Evolutionary conservation across 768 basidiomycete genomes (phyloP), one percentile per base, ranked within the genome.

Genomic region (Mycena alexandri): DNA sequence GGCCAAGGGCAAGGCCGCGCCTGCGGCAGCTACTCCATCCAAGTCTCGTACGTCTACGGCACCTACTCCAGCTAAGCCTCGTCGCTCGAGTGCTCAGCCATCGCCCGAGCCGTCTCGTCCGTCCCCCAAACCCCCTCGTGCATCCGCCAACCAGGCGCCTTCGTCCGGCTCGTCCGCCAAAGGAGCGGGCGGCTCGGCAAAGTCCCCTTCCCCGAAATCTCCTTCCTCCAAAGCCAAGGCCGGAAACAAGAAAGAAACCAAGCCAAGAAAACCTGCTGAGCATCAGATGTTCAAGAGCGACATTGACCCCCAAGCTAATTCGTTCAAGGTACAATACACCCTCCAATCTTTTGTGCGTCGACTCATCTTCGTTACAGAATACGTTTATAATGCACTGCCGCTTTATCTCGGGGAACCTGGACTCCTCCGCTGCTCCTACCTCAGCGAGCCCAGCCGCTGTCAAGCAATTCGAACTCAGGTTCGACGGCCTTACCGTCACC

Each of bases 211-310:
- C n/a, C n/a, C n/a, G n/a, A n/a, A n/a, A n/a, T n/a, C 48, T 60
- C 24, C 46, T 34, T 61, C 61, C 5, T 48, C 61, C 33, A 47
- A 41, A 17, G 48, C 4, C 24, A 52, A 61, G 61, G n/a, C n/a
- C n/a, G n/a, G n/a, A n/a, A n/a, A n/a, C n/a, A n/a, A n/a, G n/a
- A n/a, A n/a, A n/a, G n/a, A n/a, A n/a, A n/a, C n/a, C n/a, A 53
- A 14, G 17, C 43, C 52, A 7, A 63, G 59, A 29, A 67, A 55
- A 16, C 34, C 34, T 14, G 59, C 42, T 25, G 58, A 67, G 52
- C 53, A 67, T 34, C 65, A 67, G 46, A 67, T 67, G 53, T 34
- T 60, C 42, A 44, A 50, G 22, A 22, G 29, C 34, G 58, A 59
- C 5, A 53, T 61, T 16, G 44, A 55, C n/a, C 1, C 16, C 4